phyloP scores from a whole-genome alignment of 495 filamentous ascomycete genomes.

The Haplographium delicatum region DNA sequence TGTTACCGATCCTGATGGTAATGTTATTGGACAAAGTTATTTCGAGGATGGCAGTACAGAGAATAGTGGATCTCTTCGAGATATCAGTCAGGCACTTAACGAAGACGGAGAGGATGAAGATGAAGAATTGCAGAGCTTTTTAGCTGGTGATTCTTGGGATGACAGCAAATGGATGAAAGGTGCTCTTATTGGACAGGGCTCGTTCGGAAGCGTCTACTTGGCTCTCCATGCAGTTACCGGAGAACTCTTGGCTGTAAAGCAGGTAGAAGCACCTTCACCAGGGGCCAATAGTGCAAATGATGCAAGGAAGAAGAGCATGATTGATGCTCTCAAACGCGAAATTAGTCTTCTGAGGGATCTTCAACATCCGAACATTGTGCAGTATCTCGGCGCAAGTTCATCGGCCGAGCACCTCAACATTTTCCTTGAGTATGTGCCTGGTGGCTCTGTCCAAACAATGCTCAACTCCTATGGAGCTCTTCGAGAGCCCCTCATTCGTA shows the following conservation, averaged over 20 bases:
- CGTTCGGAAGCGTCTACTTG: constrained; percentile 94
- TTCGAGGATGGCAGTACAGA: constrained; percentile 75
- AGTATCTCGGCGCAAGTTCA: constrained; percentile 90
- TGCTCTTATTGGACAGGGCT: constrained; percentile 91
- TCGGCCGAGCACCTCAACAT: constrained; percentile 94
- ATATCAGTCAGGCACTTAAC: constrained; percentile 59
- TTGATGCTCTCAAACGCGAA: constrained; percentile 92
- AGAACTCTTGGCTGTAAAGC: constrained; percentile 97
- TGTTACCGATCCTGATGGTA: constrained; percentile 69
- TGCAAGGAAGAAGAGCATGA: constrained; percentile 93
- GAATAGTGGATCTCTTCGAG: constrained; percentile 46
- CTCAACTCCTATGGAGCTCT: constrained; percentile 96
- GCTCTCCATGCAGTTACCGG: constrained; percentile 96
- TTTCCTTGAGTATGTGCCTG: constrained; percentile 98
- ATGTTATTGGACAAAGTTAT: constrained; percentile 63
- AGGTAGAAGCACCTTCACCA: constrained; percentile 86
- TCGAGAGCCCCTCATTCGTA: constrained; percentile 87
- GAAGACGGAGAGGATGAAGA: constrained; percentile 88
- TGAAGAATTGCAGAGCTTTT: constrained; percentile 69
- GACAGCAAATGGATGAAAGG: constrained; percentile 99
- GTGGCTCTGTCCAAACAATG: constrained; percentile 96
- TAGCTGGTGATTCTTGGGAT: constrained; percentile 89
- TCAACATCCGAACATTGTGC: constrained; percentile 95
- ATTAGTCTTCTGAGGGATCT: constrained; percentile 92
- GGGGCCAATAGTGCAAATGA: constrained; percentile 75